These are phyloP conservation scores for Caryopteris hybrid DNA, from an alignment of 305 asterid species.

Conservation along the genomic window DNA sequence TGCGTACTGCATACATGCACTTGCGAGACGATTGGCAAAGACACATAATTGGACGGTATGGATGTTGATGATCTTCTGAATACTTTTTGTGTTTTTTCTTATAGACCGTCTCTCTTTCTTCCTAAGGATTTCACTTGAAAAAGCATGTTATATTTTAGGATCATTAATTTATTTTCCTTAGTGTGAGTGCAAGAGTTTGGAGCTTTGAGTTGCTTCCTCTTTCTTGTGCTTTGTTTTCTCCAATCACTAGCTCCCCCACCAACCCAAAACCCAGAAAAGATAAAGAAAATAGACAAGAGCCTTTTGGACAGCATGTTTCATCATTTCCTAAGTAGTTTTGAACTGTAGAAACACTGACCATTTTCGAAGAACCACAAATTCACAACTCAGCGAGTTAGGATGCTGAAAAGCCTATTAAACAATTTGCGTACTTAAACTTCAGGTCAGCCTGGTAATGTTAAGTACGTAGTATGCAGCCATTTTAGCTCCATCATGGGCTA, in stretches of 20 bases:
- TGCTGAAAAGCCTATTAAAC: not conserved
- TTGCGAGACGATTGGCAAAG: conserved; percentile 88
- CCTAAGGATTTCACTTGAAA: not conserved
- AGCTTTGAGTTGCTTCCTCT: not conserved
- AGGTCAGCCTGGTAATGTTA: not conserved
- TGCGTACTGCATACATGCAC: conserved; percentile 88
- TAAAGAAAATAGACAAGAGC: not conserved
- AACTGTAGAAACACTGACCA: not conserved
- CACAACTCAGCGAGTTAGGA: not conserved
- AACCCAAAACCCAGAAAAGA: not conserved
- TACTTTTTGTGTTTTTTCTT: not conserved
- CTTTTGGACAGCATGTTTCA: not conserved
- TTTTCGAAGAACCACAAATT: not conserved
- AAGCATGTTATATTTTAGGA: not conserved
- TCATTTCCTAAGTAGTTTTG: not conserved
- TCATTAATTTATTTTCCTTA: not conserved
- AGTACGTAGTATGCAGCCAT: not conserved
- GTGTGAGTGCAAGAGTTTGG: not conserved
- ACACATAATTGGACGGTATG: conserved; percentile 99
- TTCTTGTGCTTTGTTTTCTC: not conserved
- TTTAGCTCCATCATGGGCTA: not conserved
- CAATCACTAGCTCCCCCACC: not conserved
- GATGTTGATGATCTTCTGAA: conserved; percentile 9
- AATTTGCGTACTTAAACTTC: not conserved
- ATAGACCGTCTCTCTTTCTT: not conserved